Evolutionary conservation across 2,329 filamentous ascomycete genomes (phyloP).

Genomic region (Emergomyces orientalis): DNA sequence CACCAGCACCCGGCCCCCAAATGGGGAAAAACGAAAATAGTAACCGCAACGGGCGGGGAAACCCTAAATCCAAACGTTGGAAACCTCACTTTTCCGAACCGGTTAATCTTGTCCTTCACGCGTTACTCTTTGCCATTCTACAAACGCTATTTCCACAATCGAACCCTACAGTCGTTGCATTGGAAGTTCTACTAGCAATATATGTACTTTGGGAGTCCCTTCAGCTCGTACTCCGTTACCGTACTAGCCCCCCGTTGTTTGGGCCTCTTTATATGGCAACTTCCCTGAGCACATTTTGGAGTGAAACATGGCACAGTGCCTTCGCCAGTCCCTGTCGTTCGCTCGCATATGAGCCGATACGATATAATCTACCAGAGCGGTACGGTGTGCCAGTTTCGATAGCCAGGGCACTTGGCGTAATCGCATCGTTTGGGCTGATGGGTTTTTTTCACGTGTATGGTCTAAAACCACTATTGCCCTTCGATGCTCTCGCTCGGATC

Average conservation of each 20-base stretch:
- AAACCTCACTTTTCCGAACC: constrained; percentile 28
- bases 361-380: constrained; percentile 22
- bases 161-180: constrained; percentile 28
- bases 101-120: constrained; percentile 29
- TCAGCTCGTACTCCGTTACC: constrained; percentile 31
- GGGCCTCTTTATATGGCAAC: constrained; percentile 33
- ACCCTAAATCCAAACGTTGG: constrained; percentile 13
- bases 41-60: constrained; percentile 1
- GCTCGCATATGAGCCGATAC: constrained; percentile 32
- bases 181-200: constrained; percentile 32
- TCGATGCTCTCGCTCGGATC: constrained; percentile 26
- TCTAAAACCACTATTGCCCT: constrained; percentile 27
- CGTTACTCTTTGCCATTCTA: constrained; percentile 25
- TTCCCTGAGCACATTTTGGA: constrained; percentile 33
- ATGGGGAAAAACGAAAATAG: neutral
- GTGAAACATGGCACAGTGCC: constrained; percentile 37
- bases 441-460: constrained; percentile 34
- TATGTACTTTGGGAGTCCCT: constrained; percentile 35
- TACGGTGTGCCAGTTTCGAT: constrained; percentile 25
- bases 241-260: constrained; percentile 31
- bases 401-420: constrained; percentile 28
- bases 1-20: constrained; percentile 6
- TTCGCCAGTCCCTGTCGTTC: constrained; percentile 34
- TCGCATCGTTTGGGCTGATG: constrained; percentile 34
- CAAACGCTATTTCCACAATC: constrained; percentile 30